Conservation (phyloP, 306 rosid genomes). For the Quercus ilex region DNA sequence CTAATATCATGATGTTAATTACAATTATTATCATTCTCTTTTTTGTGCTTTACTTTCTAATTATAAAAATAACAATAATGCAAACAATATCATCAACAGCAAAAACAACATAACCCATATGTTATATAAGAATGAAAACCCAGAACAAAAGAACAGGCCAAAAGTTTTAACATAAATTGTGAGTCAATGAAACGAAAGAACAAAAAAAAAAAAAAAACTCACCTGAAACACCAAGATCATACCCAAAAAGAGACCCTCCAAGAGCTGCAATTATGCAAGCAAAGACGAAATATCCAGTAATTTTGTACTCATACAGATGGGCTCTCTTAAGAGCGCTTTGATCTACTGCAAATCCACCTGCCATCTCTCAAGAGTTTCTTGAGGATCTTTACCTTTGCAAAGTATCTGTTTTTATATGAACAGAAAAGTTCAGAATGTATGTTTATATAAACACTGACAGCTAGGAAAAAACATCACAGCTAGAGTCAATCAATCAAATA, state of each 20-base stretch:
- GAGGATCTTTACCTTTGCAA: not conserved
- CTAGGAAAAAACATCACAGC: not conserved
- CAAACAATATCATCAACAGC: not conserved
- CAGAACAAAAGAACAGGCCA: not conserved
- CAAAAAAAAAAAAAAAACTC: not conserved
- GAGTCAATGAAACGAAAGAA: not conserved
- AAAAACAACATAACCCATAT: not conserved
- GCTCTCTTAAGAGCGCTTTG: conserved; percentile 47
- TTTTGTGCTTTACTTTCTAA: not conserved
- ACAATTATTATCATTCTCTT: not conserved
- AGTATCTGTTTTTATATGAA: not conserved
- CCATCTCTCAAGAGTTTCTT: conserved; percentile 35
- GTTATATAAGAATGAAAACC: not conserved
- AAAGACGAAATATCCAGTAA: conserved; percentile 58
- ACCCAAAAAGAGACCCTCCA: conserved; percentile 88
- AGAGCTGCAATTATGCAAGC: conserved; percentile 78
- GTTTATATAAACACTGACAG: not conserved
- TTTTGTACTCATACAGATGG: conserved; percentile 65
- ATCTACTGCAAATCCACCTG: conserved; percentile 54
- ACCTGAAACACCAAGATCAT: conserved; percentile 96
- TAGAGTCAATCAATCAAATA: conserved; percentile 2
- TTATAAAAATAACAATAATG: not conserved
- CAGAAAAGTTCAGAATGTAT: not conserved
- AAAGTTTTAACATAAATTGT: not conserved
- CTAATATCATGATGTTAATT: not conserved